These are phyloP conservation scores for Saturnispora halmiae DNA, from an alignment of 805 yeast genomes.

Conservation along the genomic window DNA sequence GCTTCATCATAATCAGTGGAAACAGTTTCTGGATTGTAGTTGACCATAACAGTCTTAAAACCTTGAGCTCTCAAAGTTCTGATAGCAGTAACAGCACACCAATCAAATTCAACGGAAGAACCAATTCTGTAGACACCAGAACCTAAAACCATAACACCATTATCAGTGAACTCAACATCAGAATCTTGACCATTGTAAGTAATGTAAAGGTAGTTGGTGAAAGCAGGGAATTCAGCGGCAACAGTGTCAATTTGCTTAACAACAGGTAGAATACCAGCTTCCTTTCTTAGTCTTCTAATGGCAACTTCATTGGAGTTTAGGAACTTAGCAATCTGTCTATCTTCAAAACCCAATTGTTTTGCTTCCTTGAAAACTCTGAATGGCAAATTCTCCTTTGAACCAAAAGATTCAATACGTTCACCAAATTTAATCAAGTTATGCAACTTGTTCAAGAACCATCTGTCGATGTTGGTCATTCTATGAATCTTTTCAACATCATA, in stretches of 20 bases:
- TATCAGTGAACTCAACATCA: slow-evolving; percentile 80
- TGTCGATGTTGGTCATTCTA: slow-evolving; percentile 84
- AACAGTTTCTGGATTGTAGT: slow-evolving; percentile 97
- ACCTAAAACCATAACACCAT: slow-evolving; percentile 91
- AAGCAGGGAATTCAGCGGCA: slow-evolving; percentile 98
- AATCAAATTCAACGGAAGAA: slow-evolving; percentile 95
- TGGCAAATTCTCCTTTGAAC: slow-evolving; percentile 55
- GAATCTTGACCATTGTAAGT: slow-evolving; percentile 88
- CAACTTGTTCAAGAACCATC: slow-evolving; percentile 91
- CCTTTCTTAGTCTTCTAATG: slow-evolving; percentile 79
- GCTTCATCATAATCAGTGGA: slow-evolving; percentile 98
- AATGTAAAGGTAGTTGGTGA: slow-evolving; percentile 86
- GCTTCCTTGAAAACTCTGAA: slow-evolving; percentile 63
- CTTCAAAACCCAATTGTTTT: slow-evolving; percentile 94
- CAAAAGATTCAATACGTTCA: slow-evolving; percentile 47
- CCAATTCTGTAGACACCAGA: slow-evolving; percentile 99
- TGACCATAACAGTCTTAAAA: slow-evolving; percentile 88
- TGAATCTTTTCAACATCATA: slow-evolving; percentile 90
- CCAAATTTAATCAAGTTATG: slow-evolving; percentile 67
- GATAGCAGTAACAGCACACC: slow-evolving; percentile 98
- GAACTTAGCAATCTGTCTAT: slow-evolving; percentile 89
- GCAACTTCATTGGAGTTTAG: slow-evolving; percentile 87
- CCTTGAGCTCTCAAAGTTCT: slow-evolving; percentile 85
- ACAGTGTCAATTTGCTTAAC: slow-evolving; percentile 97
- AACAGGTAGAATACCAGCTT: slow-evolving; percentile 78